Evolutionary conservation across 805 yeast species (phyloP).

Genomic region (Wickerhamomyces alni): DNA sequence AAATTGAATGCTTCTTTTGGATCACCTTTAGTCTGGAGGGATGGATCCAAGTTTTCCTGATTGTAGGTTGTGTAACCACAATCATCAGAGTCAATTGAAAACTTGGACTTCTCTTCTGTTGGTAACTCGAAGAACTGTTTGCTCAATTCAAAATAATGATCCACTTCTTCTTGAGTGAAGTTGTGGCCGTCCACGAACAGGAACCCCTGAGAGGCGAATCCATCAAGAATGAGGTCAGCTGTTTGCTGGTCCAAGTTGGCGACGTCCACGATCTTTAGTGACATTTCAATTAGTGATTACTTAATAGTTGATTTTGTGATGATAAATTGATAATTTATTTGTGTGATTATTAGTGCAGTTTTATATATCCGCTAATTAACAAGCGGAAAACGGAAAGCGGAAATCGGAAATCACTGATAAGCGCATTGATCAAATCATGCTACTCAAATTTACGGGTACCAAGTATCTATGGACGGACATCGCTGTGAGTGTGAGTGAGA

Average conservation of each 20-base stretch:
- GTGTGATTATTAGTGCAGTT: too few relatives aligned
- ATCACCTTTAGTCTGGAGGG: slow-evolving; percentile 36
- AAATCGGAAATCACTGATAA: too few relatives aligned
- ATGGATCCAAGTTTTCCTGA: slow-evolving; percentile 40
- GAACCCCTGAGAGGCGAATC: slow-evolving; percentile 62
- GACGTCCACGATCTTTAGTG: slow-evolving; percentile 55
- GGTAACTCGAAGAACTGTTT: slow-evolving; percentile 46
- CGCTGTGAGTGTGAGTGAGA: too few relatives aligned
- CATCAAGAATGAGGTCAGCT: slow-evolving; percentile 46
- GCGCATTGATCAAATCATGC: too few relatives aligned
- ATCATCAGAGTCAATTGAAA: slow-evolving; percentile 47
- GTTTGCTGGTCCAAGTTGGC: slow-evolving; percentile 34
- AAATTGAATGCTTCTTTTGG: slow-evolving; percentile 71
- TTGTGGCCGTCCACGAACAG: slow-evolving; percentile 63
- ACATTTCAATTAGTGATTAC: too few relatives aligned
- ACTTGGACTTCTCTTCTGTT: slow-evolving; percentile 40
- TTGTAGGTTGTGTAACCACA: slow-evolving; percentile 54
- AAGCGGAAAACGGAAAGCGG: too few relatives aligned
- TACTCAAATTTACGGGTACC: too few relatives aligned
- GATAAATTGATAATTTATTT: too few relatives aligned
- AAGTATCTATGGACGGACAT: too few relatives aligned
- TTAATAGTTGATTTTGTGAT: too few relatives aligned
- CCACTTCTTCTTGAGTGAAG: slow-evolving; percentile 51
- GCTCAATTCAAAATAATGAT: slow-evolving; percentile 42
- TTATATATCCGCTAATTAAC: too few relatives aligned